phyloP scores from a whole-genome alignment of 2,329 filamentous ascomycete species.

The Westerdykella ornata region DNA sequence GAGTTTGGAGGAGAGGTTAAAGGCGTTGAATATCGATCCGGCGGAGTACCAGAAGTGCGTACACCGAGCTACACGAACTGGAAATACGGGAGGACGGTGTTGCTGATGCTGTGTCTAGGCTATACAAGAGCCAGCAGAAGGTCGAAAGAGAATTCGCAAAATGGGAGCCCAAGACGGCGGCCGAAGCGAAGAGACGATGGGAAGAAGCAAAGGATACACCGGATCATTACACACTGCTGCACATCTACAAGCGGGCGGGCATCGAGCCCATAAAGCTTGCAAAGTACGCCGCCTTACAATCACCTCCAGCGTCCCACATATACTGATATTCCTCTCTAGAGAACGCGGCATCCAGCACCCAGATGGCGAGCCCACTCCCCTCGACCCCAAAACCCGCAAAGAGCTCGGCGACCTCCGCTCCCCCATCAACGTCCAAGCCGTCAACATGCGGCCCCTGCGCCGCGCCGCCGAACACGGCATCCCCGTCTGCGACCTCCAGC shows the following conservation, averaged over 20 bases:
- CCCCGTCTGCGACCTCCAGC: slow-evolving; percentile 81
- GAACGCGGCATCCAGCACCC: slow-evolving; percentile 29
- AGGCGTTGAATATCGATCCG: slow-evolving; percentile 23
- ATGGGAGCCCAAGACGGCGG: slow-evolving; percentile 26
- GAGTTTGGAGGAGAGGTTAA: slow-evolving; percentile 22
- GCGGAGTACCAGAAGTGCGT: slow-evolving; percentile 26
- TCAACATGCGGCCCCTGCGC: slow-evolving; percentile 79
- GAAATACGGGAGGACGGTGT: not conserved
- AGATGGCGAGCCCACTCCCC: slow-evolving; percentile 18
- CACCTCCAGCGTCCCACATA: not conserved
- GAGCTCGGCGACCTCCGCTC: slow-evolving; percentile 29
- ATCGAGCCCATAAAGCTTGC: slow-evolving; percentile 32
- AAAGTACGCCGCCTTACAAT: slow-evolving; percentile 18
- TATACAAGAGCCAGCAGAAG: slow-evolving; percentile 22
- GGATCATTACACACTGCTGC: slow-evolving; percentile 25
- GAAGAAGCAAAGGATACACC: slow-evolving; percentile 26
- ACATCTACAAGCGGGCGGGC: slow-evolving; percentile 28
- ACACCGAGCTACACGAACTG: not conserved
- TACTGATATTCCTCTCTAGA: slow-evolving; percentile 8
- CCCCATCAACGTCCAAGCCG: slow-evolving; percentile 73
- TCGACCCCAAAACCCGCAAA: slow-evolving; percentile 25
- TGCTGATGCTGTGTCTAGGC: slow-evolving; percentile 15
- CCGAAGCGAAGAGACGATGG: slow-evolving; percentile 25
- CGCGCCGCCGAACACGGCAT: slow-evolving; percentile 67
- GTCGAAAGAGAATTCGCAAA: slow-evolving; percentile 14